Evolutionary conservation across 2,329 filamentous ascomycete species (phyloP).

Genomic region (Exophiala spinifera): DNA sequence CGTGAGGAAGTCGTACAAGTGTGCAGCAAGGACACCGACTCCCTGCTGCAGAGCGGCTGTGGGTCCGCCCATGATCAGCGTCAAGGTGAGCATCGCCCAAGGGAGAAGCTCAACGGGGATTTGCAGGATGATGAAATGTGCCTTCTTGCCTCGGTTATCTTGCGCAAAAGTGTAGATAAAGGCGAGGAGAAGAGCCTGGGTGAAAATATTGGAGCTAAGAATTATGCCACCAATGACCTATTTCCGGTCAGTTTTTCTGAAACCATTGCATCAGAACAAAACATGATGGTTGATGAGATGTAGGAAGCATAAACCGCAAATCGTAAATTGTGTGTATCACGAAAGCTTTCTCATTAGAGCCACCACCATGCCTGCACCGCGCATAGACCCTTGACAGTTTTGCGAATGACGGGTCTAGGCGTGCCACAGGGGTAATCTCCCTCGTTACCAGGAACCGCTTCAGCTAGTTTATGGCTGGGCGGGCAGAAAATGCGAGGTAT

Average conservation of each 20-base stretch:
- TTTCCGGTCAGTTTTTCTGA: constrained; percentile 23
- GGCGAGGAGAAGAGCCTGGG: constrained; percentile 67
- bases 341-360: constrained; percentile 64
- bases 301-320: constrained; percentile 66
- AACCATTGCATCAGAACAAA: constrained; percentile 5
- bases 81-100: constrained; percentile 72
- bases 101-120: constrained; percentile 81
- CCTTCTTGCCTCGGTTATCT: constrained; percentile 73
- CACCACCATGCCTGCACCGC: constrained; percentile 74
- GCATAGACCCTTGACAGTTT: constrained; percentile 55
- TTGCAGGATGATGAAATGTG: constrained; percentile 76
- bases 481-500: constrained; percentile 73
- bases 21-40: constrained; percentile 80
- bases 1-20: constrained; percentile 86
- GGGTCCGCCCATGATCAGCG: constrained; percentile 65
- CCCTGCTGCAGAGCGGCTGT: constrained; percentile 59
- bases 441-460: constrained; percentile 81
- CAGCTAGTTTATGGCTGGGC: constrained; percentile 67
- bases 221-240: constrained; percentile 43
- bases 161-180: constrained; percentile 81
- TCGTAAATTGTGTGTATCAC: constrained; percentile 53
- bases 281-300: constrained; percentile 40
- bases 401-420: constrained; percentile 65
- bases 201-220: constrained; percentile 37
- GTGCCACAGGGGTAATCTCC: constrained; percentile 71